phyloP scores from a whole-genome alignment of 2,329 filamentous ascomycete species.

The Ascochyta clinopodiicola region DNA sequence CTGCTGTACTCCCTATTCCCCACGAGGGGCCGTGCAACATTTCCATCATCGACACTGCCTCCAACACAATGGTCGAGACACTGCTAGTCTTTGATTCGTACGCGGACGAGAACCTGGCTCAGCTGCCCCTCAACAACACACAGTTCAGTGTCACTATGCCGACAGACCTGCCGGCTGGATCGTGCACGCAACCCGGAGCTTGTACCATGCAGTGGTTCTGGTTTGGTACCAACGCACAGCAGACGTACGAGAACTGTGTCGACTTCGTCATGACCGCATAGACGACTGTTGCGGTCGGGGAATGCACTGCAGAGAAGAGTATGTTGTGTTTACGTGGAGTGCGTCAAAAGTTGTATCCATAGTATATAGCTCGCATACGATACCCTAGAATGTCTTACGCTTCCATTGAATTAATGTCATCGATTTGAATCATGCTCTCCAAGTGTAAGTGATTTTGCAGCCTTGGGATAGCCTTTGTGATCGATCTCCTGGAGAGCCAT shows the following conservation, averaged over 20 bases:
- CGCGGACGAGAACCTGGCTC: conserved; percentile 39
- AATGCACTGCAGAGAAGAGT: not conserved
- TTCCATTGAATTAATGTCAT: conserved; percentile 7
- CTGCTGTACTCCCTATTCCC: conserved; percentile 57
- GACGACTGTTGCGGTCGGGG: not conserved
- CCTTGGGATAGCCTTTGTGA: not conserved
- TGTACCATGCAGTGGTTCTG: conserved; percentile 69
- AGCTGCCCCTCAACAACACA: conserved; percentile 52
- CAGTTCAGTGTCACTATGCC: conserved; percentile 62
- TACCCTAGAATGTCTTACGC: conserved; percentile 4
- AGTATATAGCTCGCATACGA: not conserved
- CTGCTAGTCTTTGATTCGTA: conserved; percentile 36
- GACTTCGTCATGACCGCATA: conserved; percentile 55
- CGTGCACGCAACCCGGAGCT: conserved; percentile 55
- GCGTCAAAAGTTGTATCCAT: not conserved
- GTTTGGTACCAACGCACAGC: conserved; percentile 60
- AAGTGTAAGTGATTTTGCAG: not conserved
- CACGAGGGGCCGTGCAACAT: conserved; percentile 65
- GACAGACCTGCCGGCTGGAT: conserved; percentile 46
- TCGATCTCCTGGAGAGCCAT: too few relatives aligned
- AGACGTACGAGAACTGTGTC: conserved; percentile 68
- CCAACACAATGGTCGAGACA: conserved; percentile 58
- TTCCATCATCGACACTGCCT: conserved; percentile 63
- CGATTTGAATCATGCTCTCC: not conserved
- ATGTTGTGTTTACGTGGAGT: not conserved